Evolutionary conservation across 2,329 filamentous ascomycete genomes (phyloP), one percentile per base, ranked within the genome.

Genomic region (Mycosphaerelloides madeirae): DNA sequence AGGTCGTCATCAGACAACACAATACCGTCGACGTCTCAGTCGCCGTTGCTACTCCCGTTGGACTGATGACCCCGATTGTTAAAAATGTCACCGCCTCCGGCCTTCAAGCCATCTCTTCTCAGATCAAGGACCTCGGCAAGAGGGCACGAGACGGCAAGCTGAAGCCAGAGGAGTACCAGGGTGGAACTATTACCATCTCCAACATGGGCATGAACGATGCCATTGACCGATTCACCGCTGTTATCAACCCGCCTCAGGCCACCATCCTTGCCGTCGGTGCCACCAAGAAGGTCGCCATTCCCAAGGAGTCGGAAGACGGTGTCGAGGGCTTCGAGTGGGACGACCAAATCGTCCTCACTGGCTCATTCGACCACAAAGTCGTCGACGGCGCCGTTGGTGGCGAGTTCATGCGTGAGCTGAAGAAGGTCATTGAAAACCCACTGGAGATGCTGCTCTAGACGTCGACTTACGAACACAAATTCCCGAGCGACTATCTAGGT

Each of bases 141-240:
- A 87, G 88, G 68, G 93, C 93, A 52, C 83, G 89, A 51, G 93
- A 97, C 60, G 87, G 87, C 74, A 98, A 97, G 83, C 85, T 98
- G 62, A 97, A 97, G 84, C 93, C 93, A 37, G 91, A 98, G 71
- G 90, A 98, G 74, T 98, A 95, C 82, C 91, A 96, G 78, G 93
- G 93, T 44, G 93, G 93, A 68, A 95, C 88, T 68, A 95, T 98
- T 74, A 96, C 91, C 70, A 97, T 98, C 73, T 95, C 87, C 75
- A 98, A 98, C 82, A 95, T 98, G 93, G 93, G 93, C 71, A 98
- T 98, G 93, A 98, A 98, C 80, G 66, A 83, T 37, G 91, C 93
- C 39, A 84, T 98, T 53, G 90, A 97, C 73, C 82, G 90, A 68
- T 98, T 98, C 75, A 97, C 93, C 41, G 93, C 93, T 58, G 86